phyloP scores from a whole-genome alignment of 805 yeast genomes.

The Candida vartiovaarae region DNA sequence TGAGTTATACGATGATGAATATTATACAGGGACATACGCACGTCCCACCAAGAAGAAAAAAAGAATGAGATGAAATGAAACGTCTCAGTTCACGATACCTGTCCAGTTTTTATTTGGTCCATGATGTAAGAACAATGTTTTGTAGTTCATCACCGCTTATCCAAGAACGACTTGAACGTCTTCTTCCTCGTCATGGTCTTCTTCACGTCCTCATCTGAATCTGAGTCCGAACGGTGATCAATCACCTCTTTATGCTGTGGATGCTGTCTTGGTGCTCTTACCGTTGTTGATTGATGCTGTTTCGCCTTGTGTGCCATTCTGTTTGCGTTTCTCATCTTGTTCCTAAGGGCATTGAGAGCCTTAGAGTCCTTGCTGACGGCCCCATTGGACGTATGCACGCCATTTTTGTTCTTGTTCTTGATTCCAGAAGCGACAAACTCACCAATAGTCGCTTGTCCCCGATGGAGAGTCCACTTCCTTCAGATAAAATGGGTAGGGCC shows the following conservation, averaged over 20 bases:
- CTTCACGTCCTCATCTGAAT: conserved; percentile 17
- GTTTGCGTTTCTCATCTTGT: conserved; percentile 10
- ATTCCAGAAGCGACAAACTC: conserved; percentile 20
- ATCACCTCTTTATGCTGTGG: not conserved
- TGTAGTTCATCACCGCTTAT: not conserved
- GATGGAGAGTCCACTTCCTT: conserved; percentile 18
- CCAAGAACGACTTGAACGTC: conserved; percentile 12
- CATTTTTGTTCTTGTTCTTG: conserved; percentile 1
- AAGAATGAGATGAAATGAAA: too few relatives aligned
- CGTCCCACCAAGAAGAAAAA: too few relatives aligned
- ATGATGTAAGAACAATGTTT: too few relatives aligned
- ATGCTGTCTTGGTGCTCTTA: not conserved
- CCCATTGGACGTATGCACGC: conserved; percentile 1
- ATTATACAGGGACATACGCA: too few relatives aligned
- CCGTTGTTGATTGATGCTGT: conserved; percentile 1
- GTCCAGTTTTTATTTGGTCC: too few relatives aligned
- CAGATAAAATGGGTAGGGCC: conserved; percentile 19
- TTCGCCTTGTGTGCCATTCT: not conserved
- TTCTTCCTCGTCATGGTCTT: conserved; percentile 18
- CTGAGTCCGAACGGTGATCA: conserved; percentile 7
- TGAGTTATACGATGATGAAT: too few relatives aligned
- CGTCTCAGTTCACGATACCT: too few relatives aligned
- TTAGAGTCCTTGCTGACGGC: conserved; percentile 12
- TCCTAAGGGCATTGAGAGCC: conserved; percentile 19
- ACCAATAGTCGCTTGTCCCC: conserved; percentile 13